phyloP scores from a whole-genome alignment of 2,329 filamentous ascomycete genomes.

The Fusarium clavum region DNA sequence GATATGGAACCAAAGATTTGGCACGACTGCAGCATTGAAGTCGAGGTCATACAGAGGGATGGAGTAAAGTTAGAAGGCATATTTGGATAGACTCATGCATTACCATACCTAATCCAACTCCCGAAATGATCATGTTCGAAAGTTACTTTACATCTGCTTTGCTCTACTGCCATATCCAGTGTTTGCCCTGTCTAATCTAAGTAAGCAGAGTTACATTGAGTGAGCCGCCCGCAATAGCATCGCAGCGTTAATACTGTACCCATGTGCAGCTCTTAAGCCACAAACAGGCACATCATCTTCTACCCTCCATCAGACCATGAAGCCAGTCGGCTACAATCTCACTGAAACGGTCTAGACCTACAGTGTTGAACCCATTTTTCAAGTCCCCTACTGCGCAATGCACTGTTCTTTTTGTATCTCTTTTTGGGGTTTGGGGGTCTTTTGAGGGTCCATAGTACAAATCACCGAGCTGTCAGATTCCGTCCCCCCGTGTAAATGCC shows the following conservation, averaged over 20 bases:
- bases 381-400: background rate
- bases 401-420: background rate
- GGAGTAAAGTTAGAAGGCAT: conserved; percentile 27
- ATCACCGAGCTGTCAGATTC: conserved; percentile 34
- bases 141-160: background rate
- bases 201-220: conserved; percentile 8
- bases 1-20: conserved; percentile 16
- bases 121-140: conserved; percentile 9
- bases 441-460: conserved; percentile 24
- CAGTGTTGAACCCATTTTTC: background rate
- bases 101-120: conserved; percentile 31
- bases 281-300: conserved; percentile 10
- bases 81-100: conserved; percentile 32
- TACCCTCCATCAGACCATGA: conserved; percentile 38
- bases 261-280: conserved; percentile 1
- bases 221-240: conserved; percentile 16
- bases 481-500: conserved; percentile 18
- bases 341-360: conserved; percentile 29
- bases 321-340: conserved; percentile 24
- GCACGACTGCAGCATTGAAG: conserved; percentile 12
- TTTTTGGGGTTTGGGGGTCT: conserved; percentile 2
- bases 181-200: background rate
- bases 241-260: conserved; percentile 2
- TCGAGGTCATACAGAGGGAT: background rate
- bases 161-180: background rate